These are phyloP conservation scores for Xylogone sp. DNA, from an alignment of 2,329 filamentous ascomycete genomes.

Conservation along the genomic window DNA sequence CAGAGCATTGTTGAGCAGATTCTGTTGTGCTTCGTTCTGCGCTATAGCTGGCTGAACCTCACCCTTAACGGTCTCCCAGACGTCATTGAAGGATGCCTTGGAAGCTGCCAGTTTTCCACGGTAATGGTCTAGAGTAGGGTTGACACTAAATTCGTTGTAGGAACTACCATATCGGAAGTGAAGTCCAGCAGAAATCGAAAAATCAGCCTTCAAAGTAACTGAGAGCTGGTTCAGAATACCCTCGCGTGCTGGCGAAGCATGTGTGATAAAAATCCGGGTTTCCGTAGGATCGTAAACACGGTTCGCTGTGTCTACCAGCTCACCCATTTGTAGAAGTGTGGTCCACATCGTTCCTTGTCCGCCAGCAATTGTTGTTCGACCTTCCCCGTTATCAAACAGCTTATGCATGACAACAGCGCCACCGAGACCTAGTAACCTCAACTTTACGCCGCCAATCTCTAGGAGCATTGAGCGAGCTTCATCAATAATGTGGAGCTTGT, in stretches of 20 bases:
- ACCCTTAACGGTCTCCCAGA: slow-evolving; percentile 97
- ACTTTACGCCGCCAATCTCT: slow-evolving; percentile 92
- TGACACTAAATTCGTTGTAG: slow-evolving; percentile 99
- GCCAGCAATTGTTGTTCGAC: slow-evolving; percentile 94
- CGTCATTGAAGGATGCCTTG: slow-evolving; percentile 97
- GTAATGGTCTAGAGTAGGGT: slow-evolving; percentile 96
- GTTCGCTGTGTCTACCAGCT: slow-evolving; percentile 95
- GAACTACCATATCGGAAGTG: slow-evolving; percentile 99
- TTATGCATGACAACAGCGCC: slow-evolving; percentile 99
- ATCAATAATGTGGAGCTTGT: slow-evolving; percentile 96
- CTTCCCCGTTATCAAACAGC: slow-evolving; percentile 97
- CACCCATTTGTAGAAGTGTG: slow-evolving; percentile 94
- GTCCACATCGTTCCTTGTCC: slow-evolving; percentile 99
- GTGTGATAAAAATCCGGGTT: slow-evolving; percentile 93
- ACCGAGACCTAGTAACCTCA: slow-evolving; percentile 87
- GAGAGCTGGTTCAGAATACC: slow-evolving; percentile 97
- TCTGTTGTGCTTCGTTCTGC: slow-evolving; percentile 91
- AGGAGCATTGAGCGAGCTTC: slow-evolving; percentile 94
- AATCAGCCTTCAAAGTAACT: slow-evolving; percentile 95
- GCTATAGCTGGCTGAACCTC: slow-evolving; percentile 94
- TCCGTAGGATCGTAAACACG: slow-evolving; percentile 98
- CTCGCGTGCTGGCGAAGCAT: slow-evolving; percentile 93
- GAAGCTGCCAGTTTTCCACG: slow-evolving; percentile 96
- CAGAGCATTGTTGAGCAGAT: slow-evolving; percentile 83
- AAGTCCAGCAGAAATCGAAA: slow-evolving; percentile 93